Conservation (phyloP, 2,329 filamentous ascomycete species). For the Herpotrichia juniperi region DNA sequence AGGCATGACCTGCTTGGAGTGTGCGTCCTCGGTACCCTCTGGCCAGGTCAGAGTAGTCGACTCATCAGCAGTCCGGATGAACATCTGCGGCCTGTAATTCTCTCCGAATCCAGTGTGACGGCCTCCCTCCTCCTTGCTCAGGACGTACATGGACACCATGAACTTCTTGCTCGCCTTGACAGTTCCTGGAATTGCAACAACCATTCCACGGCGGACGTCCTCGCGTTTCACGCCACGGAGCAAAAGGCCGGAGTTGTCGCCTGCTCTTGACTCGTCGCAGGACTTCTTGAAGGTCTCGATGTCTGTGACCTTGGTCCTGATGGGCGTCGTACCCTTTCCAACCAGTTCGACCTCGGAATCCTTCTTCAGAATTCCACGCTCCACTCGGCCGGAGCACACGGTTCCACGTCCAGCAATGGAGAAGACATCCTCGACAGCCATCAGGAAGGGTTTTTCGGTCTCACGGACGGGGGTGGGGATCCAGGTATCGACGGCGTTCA, state of each 20-base stretch:
- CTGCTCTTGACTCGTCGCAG: constrained; percentile 92
- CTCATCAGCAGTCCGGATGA: constrained; percentile 85
- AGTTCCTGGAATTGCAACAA: constrained; percentile 81
- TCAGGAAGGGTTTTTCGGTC: constrained; percentile 97
- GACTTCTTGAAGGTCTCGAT: constrained; percentile 99
- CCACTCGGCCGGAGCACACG: constrained; percentile 94
- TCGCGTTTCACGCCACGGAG: constrained; percentile 96
- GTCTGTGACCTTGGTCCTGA: constrained; percentile 99
- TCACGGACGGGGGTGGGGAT: constrained; percentile 95
- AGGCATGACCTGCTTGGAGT: constrained; percentile 88
- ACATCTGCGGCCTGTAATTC: constrained; percentile 98
- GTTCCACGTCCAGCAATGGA: constrained; percentile 82
- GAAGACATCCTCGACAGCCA: constrained; percentile 83
- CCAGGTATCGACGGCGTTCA: constrained; percentile 90
- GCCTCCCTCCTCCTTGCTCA: constrained; percentile 97
- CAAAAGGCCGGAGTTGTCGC: constrained; percentile 97
- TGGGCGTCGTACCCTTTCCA: constrained; percentile 78
- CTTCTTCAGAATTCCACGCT: constrained; percentile 92
- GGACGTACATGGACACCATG: constrained; percentile 93
- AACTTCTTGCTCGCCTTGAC: constrained; percentile 91
- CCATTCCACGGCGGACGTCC: constrained; percentile 94
- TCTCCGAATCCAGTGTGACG: constrained; percentile 93
- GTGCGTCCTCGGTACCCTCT: constrained; percentile 75
- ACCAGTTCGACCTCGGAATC: constrained; percentile 94
- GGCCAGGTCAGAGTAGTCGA: constrained; percentile 83